phyloP scores from a whole-genome alignment of 164 flowering plant species.

The Litsea cubeba region DNA sequence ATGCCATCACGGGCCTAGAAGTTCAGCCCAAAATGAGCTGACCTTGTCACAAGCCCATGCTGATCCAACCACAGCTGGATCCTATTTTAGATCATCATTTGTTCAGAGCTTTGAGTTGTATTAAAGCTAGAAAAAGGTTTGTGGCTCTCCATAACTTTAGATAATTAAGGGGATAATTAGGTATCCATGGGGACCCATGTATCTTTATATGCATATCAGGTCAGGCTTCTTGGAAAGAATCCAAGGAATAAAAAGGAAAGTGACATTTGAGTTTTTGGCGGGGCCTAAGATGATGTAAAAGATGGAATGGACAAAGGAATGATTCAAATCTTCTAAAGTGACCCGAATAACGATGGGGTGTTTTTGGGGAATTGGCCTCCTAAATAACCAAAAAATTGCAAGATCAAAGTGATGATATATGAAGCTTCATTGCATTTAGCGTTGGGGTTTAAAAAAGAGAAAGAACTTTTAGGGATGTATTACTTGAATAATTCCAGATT shows the following conservation, averaged over 20 bases:
- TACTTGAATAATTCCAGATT: too few relatives aligned
- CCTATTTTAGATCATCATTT: neutral
- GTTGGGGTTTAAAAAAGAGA: neutral
- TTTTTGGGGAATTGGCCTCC: neutral
- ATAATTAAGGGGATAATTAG: neutral
- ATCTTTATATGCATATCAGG: neutral
- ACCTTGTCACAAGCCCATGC: neutral
- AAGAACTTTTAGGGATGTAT: neutral
- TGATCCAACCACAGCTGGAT: neutral
- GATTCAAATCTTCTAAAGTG: conserved; percentile 38
- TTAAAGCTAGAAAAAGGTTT: neutral
- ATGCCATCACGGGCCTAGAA: neutral
- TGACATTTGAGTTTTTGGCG: neutral
- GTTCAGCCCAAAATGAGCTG: neutral
- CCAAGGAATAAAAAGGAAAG: neutral
- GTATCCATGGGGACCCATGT: neutral
- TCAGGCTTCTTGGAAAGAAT: neutral
- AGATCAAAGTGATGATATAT: neutral
- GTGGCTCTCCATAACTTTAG: neutral
- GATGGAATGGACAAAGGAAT: conserved; percentile 29
- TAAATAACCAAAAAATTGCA: neutral
- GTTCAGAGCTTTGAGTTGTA: neutral
- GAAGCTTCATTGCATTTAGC: neutral
- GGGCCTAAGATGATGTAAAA: neutral
- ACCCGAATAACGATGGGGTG: neutral